phyloP scores from a whole-genome alignment of 305 asterid genomes.

The Fraxinus dipetala region DNA sequence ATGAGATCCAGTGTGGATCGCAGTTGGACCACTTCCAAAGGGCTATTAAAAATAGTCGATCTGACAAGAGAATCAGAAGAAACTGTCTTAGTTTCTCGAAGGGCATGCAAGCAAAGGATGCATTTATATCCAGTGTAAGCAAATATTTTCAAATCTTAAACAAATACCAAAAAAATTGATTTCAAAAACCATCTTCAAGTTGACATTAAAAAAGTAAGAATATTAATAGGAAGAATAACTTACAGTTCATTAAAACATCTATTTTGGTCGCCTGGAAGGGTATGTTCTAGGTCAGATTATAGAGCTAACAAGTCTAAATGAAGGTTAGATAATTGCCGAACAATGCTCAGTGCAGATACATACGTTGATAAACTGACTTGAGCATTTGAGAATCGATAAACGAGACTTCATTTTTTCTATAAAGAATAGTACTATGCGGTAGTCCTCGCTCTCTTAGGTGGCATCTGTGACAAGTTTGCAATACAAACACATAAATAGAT shows the following conservation, averaged over 20 bases:
- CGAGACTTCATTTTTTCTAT: no score
- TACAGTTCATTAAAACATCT: conserved; percentile 87
- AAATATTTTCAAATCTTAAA: neutral
- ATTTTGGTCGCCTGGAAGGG: conserved; percentile 91
- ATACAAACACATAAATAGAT: no score
- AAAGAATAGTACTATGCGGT: no score
- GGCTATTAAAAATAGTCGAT: no score
- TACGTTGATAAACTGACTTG: conserved; percentile 79
- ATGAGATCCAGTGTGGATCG: no score
- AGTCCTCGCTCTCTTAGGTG: no score
- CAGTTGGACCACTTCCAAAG: no score
- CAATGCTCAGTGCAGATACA: conserved; percentile 88
- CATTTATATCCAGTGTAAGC: neutral
- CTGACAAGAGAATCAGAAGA: no score
- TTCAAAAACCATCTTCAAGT: neutral
- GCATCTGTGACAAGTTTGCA: no score
- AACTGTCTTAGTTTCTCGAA: no score
- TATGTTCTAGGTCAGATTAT: conserved; percentile 85
- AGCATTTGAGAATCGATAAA: no score
- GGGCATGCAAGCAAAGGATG: no score
- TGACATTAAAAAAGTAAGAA: conserved; percentile 6
- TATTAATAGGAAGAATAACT: conserved; percentile 33
- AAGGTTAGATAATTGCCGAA: conserved; percentile 84
- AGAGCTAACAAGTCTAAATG: conserved; percentile 72
- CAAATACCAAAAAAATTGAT: neutral